Conservation (phyloP, 1,139 yeast species). For the Candida dubliniensis region DNA sequence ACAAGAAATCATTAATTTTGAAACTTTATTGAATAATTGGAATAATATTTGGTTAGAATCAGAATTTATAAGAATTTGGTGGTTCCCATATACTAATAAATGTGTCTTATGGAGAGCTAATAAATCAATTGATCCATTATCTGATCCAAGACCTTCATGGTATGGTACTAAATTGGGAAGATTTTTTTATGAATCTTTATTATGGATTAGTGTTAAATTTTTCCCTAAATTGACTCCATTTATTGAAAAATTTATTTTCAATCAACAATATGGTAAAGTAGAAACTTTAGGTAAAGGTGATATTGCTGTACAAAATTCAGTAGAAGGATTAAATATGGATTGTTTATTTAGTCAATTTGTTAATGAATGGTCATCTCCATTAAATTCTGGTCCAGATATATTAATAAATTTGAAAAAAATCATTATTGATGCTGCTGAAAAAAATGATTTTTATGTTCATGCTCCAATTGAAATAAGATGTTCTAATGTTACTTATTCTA, state of each 20-base stretch:
- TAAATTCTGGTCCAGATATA: conserved; percentile 71
- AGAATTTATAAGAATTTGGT: conserved; percentile 94
- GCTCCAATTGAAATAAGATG: conserved; percentile 96
- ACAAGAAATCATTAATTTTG: conserved; percentile 80
- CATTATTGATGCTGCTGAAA: conserved; percentile 59
- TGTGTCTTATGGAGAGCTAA: conserved; percentile 91
- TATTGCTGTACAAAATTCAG: conserved; percentile 74
- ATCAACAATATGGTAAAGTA: conserved; percentile 75
- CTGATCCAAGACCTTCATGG: conserved; percentile 76
- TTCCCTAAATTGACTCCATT: conserved; percentile 76
- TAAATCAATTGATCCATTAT: conserved; percentile 61
- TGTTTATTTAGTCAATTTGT: conserved; percentile 93
- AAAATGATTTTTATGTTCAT: conserved; percentile 75
- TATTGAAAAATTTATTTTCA: conserved; percentile 81
- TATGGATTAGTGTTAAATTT: conserved; percentile 77
- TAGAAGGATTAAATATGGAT: conserved; percentile 91
- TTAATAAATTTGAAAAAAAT: conserved; percentile 61
- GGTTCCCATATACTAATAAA: conserved; percentile 91
- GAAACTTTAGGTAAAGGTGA: conserved; percentile 70
- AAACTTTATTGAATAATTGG: conserved; percentile 67
- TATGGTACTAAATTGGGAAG: conserved; percentile 82
- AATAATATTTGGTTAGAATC: conserved; percentile 79
- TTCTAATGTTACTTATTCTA: conserved; percentile 71
- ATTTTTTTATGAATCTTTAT: conserved; percentile 70
- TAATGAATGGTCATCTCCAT: conserved; percentile 94